Conservation (phyloP, 768 basidiomycete species). For the Postia placenta region DNA sequence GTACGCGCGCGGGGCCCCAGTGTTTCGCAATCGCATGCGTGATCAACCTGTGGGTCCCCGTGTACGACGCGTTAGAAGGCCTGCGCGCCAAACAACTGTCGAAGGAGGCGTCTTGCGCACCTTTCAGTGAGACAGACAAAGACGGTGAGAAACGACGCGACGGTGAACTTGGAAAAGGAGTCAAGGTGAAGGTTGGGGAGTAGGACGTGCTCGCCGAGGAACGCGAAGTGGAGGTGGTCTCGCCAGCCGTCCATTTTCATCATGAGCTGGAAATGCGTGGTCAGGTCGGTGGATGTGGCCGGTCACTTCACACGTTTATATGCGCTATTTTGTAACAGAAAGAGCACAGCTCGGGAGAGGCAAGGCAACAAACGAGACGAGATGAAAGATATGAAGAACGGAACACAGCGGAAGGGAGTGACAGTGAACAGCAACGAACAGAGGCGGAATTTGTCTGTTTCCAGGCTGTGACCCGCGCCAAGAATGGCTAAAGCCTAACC, state of each 20-base stretch:
- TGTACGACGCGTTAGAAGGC: not conserved
- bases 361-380: too few relatives aligned
- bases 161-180: constrained; percentile 43
- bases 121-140: constrained; percentile 52
- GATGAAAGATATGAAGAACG: too few relatives aligned
- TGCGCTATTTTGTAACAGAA: too few relatives aligned
- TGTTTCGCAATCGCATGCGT: constrained; percentile 43
- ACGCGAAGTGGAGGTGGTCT: constrained; percentile 37
- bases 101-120: constrained; percentile 28
- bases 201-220: constrained; percentile 41
- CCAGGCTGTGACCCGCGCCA: too few relatives aligned
- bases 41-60: constrained; percentile 33
- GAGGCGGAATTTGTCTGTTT: too few relatives aligned
- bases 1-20: constrained; percentile 36
- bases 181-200: constrained; percentile 36
- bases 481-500: too few relatives aligned
- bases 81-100: not conserved
- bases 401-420: too few relatives aligned
- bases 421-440: too few relatives aligned
- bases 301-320: too few relatives aligned
- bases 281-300: too few relatives aligned
- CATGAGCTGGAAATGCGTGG: not conserved
- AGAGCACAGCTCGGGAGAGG: too few relatives aligned
- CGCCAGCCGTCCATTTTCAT: constrained; percentile 39
- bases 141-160: constrained; percentile 38